Base-by-base conservation (phyloP, 768 basidiomycete species). In the Lactarius pseudohatsudake region DNA sequence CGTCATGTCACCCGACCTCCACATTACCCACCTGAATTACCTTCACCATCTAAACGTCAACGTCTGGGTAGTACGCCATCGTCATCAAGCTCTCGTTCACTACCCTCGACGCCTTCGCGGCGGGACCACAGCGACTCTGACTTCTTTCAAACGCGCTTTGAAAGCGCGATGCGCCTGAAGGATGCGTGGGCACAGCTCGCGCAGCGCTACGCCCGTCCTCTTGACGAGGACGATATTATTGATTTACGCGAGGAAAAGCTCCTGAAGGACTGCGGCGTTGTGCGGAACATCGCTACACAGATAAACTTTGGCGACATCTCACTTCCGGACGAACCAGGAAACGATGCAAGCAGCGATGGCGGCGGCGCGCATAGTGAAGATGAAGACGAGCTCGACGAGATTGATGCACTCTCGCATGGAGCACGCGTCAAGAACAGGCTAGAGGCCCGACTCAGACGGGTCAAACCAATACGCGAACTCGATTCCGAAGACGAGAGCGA, bases 141-240 rank as follows among this genome's bases (percentile, higher is more conserved):
- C 68, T 76, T 86, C 26, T 76, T 85, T 61, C 80, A 82, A 41
- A 85, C 85, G 41, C 80, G 88, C 54, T 80, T 84, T 61, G 87
- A 83, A 9, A 85, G 85, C 0, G 79, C 81, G 5, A 75, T 79
- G 70, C 85, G 87, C 3, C 78, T 92, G 43, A 77, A 85, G 28
- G 81, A 84, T 70, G 78, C 84, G 16, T 92, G 91, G 91, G 79
- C 83, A 32, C 80, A 84, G 60, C 83, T 93, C 4, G 90, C 84
- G 3, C 85, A 88, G 57, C 83, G 89, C 30, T 89, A 92, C 73
- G 81, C 83, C 40, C 81, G 84, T 59, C 81, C 82, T 54, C 77
- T 91, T 45, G 89, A 90, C 70, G 87, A 92, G 72, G 91, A 93
- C 75, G 91, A 94, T 74, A 87, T 92, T 56, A 80, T 93, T 38